Evolutionary conservation across 2,329 filamentous ascomycete species (phyloP), one percentile per base, ranked within the genome.

Genomic region (Coniosporium tulheliwenetii): DNA sequence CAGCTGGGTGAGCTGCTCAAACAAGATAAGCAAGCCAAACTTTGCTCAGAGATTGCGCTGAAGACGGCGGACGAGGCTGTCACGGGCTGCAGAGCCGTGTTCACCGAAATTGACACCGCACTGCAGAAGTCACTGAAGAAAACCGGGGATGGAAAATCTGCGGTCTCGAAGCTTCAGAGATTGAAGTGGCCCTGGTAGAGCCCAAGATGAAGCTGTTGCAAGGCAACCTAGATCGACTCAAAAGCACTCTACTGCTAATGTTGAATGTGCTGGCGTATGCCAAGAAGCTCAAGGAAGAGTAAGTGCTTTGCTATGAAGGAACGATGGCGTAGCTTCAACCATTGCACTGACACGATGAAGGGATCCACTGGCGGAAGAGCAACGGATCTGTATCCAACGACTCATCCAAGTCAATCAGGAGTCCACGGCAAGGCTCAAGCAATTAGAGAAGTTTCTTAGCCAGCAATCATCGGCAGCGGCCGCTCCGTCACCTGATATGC

Each of bases 251-350:
- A 41, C 29, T 51, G n/a, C 38, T 59, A 16, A 48, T 58, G 49
- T 37, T 57, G 10, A 50, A 56, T 44, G 53, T 58, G 1, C 48
- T 59, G 31, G 54, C 51, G 30, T 56, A 56, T 41, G 55, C 55
- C 10, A 15, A 15, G 10, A 15, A 12, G 19, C 15, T 37, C 10
- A 26, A 12, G 10, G 13, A 15, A 5, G 15, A 37, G 36, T 37
- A 37, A 37, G 36, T 37, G 3, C 32, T 4, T n/a, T 37, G 10
- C 13, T 37, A n/a, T 37, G 12, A 35, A n/a, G 32, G 8, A 8
- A 35, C 8, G 12, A n/a, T 35, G 32, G 8, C 3, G 32, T 35
- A 5, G 32, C 8, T 3, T 15, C 12, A 4, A 35, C 12, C 12
- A 8, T 35, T 15, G 8, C 8, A 35, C 14, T 15, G 12, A 35